Conservation (phyloP, 163 green algal species). For the Trebouxia gelatinosa region DNA sequence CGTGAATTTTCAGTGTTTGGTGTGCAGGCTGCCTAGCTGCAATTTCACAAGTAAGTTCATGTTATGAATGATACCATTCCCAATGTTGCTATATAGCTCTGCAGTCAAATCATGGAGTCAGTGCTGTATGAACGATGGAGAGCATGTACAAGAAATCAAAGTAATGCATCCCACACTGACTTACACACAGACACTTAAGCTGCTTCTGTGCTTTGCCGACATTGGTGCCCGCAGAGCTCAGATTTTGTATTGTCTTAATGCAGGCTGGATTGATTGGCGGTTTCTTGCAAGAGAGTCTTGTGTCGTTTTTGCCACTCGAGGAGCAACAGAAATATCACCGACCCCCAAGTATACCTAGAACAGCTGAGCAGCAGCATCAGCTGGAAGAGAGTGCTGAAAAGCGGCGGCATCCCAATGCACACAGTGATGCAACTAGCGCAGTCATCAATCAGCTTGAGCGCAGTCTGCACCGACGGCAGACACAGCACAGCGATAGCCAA, state of each 20-base stretch:
- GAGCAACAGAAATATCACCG: slow-evolving; percentile 1
- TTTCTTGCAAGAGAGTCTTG: background rate
- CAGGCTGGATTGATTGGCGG: slow-evolving; percentile 8
- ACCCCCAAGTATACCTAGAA: slow-evolving; percentile 6
- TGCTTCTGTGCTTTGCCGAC: background rate
- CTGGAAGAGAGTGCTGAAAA: too few species aligned
- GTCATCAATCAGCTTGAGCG: too few species aligned
- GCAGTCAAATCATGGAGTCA: background rate
- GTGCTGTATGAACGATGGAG: background rate
- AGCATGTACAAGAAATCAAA: background rate
- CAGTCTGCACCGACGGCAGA: too few species aligned
- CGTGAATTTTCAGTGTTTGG: background rate
- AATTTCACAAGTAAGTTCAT: background rate
- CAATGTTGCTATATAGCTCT: background rate
- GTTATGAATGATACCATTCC: background rate
- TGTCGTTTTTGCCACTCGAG: background rate
- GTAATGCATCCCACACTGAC: background rate
- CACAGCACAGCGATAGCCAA: too few species aligned
- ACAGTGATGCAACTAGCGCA: too few species aligned
- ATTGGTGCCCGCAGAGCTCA: background rate
- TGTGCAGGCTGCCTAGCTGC: too few species aligned
- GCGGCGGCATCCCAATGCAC: too few species aligned
- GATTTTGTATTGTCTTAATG: background rate
- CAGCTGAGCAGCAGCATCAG: background rate
- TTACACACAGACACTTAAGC: background rate